Evolutionary conservation across 1,284 basidiomycete species (phyloP).

Genomic region (Lentinus polychrous): DNA sequence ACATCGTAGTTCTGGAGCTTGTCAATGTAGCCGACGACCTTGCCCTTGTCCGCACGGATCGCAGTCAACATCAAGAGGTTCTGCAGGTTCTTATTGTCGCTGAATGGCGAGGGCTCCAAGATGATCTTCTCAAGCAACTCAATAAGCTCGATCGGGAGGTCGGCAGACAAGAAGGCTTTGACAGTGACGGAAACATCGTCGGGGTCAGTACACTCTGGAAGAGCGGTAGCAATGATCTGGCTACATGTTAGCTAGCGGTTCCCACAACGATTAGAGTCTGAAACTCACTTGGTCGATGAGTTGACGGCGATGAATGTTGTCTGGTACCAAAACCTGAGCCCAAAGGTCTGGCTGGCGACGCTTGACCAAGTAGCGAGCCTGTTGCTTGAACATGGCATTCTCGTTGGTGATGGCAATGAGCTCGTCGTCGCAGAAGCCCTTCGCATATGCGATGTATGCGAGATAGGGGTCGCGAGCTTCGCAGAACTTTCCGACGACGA

Average conservation of each 20-base stretch:
- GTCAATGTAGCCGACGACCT: conserved; percentile 98
- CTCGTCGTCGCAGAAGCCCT: conserved; percentile 99
- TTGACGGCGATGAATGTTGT: conserved; percentile 89
- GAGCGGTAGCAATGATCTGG: conserved; percentile 86
- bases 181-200: conserved; percentile 99
- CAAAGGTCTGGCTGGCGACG: conserved; percentile 94
- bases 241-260: background rate
- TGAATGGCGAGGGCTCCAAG: conserved; percentile 95
- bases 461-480: conserved; percentile 98
- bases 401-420: conserved; percentile 97
- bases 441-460: conserved; percentile 99
- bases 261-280: too few species aligned
- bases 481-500: conserved; percentile 98
- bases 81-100: conserved; percentile 94
- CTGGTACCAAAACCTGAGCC: conserved; percentile 88
- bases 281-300: conserved; percentile 96
- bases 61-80: conserved; percentile 94
- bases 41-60: conserved; percentile 97
- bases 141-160: conserved; percentile 95
- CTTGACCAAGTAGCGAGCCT: conserved; percentile 97
- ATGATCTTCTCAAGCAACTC: conserved; percentile 99
- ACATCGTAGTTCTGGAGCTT: conserved; percentile 95
- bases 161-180: conserved; percentile 97
- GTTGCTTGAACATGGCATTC: conserved; percentile 99
- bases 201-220: conserved; percentile 96